phyloP scores from a whole-genome alignment of 2,329 filamentous ascomycete genomes.

The Fusarium clavum region DNA sequence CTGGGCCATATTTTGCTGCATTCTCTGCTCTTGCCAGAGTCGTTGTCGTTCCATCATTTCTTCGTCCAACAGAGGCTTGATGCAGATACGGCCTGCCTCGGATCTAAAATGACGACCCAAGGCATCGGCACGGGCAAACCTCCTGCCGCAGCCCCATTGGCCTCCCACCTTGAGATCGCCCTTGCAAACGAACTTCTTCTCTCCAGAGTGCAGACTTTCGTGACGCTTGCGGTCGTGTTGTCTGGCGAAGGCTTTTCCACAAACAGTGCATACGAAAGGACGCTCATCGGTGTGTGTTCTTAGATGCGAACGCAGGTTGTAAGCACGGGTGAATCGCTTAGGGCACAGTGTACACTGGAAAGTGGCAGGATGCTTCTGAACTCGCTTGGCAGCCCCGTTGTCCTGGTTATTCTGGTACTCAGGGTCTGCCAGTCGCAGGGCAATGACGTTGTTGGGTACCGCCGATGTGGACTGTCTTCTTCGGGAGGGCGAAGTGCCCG shows the following conservation, averaged over 20 bases:
- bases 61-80: constrained; percentile 96
- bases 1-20: constrained; percentile 73
- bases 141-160: constrained; percentile 91
- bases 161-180: constrained; percentile 86
- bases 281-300: constrained; percentile 97
- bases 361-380: constrained; percentile 96
- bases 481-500: constrained; percentile 51
- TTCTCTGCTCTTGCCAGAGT: constrained; percentile 77
- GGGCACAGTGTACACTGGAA: constrained; percentile 95
- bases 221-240: constrained; percentile 98
- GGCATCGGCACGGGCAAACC: constrained; percentile 95
- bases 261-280: constrained; percentile 96
- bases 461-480: constrained; percentile 72
- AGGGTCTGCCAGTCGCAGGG: constrained; percentile 91
- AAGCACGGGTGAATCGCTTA: constrained; percentile 95
- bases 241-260: constrained; percentile 95
- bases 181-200: constrained; percentile 98
- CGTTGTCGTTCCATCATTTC: constrained; percentile 87
- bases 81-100: constrained; percentile 94
- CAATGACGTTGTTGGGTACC: constrained; percentile 74
- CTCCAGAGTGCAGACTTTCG: constrained; percentile 93
- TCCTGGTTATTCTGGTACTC: constrained; percentile 77
- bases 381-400: constrained; percentile 76
- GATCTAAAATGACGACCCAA: constrained; percentile 94
- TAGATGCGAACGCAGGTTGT: constrained; percentile 94